A percentile compares a stretch with the other conserved stretches of the same genome.
Conservation (phyloP, 2,329 filamentous ascomycete genomes). For the Trichophyton verrucosum region DNA sequence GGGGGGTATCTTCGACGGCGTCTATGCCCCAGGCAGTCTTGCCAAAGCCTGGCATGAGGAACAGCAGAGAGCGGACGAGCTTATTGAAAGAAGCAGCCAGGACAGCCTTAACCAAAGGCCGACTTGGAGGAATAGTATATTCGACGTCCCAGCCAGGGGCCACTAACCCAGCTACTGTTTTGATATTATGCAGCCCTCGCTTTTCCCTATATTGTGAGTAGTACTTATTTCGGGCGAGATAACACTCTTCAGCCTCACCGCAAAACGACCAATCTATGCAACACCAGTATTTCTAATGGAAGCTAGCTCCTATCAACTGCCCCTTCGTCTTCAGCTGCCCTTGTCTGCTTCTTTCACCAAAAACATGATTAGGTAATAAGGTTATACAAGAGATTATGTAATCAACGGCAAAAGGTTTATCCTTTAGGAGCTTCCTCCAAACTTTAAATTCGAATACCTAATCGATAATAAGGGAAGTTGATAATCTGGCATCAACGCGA, state of each 20-base stretch:
- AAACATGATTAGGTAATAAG: neutral
- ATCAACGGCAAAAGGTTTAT: neutral
- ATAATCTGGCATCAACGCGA: slow-evolving; percentile 4
- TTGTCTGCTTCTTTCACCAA: no score
- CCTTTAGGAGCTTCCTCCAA: neutral
- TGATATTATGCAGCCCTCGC: neutral
- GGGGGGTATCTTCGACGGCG: slow-evolving; percentile 60
- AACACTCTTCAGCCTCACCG: neutral
- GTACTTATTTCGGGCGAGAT: neutral
- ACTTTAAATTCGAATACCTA: neutral
- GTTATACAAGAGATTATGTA: neutral
- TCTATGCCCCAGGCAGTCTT: slow-evolving; percentile 80
- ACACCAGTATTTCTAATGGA: no score
- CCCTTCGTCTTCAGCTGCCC: neutral
- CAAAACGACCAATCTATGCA: no score
- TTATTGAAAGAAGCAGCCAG: slow-evolving; percentile 55
- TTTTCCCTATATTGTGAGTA: neutral
- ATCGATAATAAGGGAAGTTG: slow-evolving; percentile 1
- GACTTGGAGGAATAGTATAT: slow-evolving; percentile 68
- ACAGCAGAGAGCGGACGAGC: slow-evolving; percentile 53
- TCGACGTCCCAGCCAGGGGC: slow-evolving; percentile 34
- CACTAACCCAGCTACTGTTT: neutral
- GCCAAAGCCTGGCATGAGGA: slow-evolving; percentile 83
- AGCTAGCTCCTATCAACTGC: no score
- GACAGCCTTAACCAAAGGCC: slow-evolving; percentile 38